Conservation (phyloP, 148 eudicot genomes). For the Vaccinium vitisidaea region DNA sequence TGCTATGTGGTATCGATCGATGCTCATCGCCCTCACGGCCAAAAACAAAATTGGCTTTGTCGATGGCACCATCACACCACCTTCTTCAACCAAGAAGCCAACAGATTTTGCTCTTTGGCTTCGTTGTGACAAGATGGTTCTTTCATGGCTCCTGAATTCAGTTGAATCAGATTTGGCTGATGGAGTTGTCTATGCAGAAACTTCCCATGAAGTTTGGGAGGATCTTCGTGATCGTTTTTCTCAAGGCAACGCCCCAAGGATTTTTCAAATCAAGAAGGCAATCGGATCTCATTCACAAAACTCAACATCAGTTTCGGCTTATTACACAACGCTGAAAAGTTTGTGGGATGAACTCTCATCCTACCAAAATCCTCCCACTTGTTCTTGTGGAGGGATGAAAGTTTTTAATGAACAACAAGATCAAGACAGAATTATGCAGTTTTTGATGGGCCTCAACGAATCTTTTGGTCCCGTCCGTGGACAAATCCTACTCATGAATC, state of each 20-base stretch:
- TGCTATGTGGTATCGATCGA: neutral
- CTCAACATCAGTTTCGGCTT: neutral
- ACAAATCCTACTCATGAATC: constrained; percentile 12
- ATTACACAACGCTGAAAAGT: neutral
- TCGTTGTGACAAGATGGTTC: neutral
- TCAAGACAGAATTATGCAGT: constrained; percentile 3
- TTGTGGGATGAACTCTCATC: neutral
- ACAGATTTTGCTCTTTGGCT: neutral
- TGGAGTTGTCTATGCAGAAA: neutral
- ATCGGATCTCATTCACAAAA: neutral
- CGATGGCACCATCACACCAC: neutral
- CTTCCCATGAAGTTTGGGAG: neutral
- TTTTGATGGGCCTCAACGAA: neutral
- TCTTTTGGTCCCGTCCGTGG: neutral
- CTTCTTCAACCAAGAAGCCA: neutral
- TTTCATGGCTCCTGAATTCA: neutral
- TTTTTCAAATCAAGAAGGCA: neutral
- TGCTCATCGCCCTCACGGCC: neutral
- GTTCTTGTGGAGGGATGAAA: neutral
- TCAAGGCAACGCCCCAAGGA: neutral
- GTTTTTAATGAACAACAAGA: neutral
- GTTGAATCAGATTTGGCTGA: neutral
- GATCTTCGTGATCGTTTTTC: neutral
- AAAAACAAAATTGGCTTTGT: neutral
- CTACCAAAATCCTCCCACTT: neutral